Evolutionary conservation across 768 basidiomycete species (phyloP), one percentile per base, ranked within the genome.

Genomic region (Rubroboletus pulcherrimus): DNA sequence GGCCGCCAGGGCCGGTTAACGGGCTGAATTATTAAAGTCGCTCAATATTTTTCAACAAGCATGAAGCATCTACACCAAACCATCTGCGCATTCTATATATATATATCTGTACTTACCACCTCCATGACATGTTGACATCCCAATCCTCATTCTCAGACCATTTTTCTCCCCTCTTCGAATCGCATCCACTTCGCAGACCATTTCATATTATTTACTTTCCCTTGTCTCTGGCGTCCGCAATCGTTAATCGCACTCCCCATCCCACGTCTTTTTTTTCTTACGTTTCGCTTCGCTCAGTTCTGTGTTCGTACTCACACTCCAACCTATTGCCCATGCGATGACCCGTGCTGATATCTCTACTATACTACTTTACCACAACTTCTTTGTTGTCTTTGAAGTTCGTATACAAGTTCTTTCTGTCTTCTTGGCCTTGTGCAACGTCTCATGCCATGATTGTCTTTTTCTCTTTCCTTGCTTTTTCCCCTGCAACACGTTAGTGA

Each of bases 31-130:
- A 73, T 72, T 67, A 69, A 70, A 62, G 52, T 71, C 64, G 66
- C 70, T 73, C 67, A 68, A 70, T 71, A 71, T 71, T 70, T 66
- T 65, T 48, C 68, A 69, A 68, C 65, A 65, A 71, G 70, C 70
- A 71, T 66, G 71, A 73, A 73, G 65, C 70, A 71, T 71, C 71
- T 71, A 71, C 68, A 70, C 64, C 71, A 70, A 65, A 67, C 57
- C 66, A 71, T 71, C 71, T 71, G 70, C 70, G 70, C 70, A 73
- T 71, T 68, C 69, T 73, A 71, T 71, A 71, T 69, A 71, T 69
- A 26, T 26, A 70, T 71, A 71, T 71, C 67, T 71, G 70, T 71
- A 71, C 70, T 73, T 73, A 71, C 70, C 63, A 71, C 50, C 64
- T 49, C 58, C 53, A 73, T 56, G 63, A 69, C 71, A 68, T 64